phyloP scores from a whole-genome alignment of 2,329 filamentous ascomycete species.

The Fusarium sulawesiense region DNA sequence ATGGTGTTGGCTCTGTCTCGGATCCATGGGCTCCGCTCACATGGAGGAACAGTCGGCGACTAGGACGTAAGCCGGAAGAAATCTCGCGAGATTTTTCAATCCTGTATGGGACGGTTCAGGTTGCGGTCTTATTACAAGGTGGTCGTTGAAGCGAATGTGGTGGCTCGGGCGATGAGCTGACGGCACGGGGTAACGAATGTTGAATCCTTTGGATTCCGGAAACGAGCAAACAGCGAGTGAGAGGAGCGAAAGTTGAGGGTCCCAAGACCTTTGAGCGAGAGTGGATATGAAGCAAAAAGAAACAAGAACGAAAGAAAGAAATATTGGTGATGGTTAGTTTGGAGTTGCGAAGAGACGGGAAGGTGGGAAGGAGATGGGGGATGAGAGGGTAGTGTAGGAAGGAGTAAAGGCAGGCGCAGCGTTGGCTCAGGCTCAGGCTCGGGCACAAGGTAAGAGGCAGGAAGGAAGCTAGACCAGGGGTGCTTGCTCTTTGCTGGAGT shows the following conservation, averaged over 20 bases:
- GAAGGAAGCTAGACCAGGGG: constrained; percentile 32
- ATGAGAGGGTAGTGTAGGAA: constrained; percentile 37
- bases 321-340: constrained; percentile 24
- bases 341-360: constrained; percentile 35
- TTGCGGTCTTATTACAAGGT: constrained; percentile 1
- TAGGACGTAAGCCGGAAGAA: constrained; percentile 26
- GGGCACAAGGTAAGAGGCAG: constrained; percentile 13
- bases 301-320: constrained; percentile 28
- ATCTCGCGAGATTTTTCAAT: constrained; percentile 4
- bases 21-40: constrained; percentile 50
- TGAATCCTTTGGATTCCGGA: constrained; percentile 11
- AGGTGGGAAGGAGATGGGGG: constrained; percentile 29
- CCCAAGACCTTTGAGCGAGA: constrained; percentile 36
- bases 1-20: constrained; percentile 38
- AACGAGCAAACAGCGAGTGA: constrained; percentile 36
- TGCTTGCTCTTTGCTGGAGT: constrained; percentile 19
- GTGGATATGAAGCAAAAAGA: constrained; percentile 32
- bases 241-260: constrained; percentile 39
- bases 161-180: constrained; percentile 33
- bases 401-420: constrained; percentile 30
- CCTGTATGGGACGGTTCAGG: not conserved
- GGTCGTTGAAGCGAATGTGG: constrained; percentile 37
- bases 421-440: constrained; percentile 7
- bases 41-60: constrained; percentile 46
- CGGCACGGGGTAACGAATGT: constrained; percentile 26